Base-by-base conservation (phyloP, 371 early-diverging fungal species). In the Apophysomyces variabilis region DNA sequence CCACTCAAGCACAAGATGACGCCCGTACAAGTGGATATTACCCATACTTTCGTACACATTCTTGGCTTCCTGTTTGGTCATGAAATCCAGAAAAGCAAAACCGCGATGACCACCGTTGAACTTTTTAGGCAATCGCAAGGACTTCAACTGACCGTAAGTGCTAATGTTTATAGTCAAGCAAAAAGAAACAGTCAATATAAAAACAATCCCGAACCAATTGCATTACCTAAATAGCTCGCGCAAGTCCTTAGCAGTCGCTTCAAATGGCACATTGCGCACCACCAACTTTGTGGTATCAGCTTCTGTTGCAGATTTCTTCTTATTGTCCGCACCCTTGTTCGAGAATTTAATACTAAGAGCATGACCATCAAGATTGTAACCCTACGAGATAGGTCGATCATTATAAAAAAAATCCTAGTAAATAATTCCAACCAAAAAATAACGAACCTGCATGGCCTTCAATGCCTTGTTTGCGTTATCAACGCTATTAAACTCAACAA, bases 191-290 rank as follows among this genome's bases (percentile, higher is more conserved):
- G 56, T 26, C 32, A 60, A 26, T 61, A 36, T 36, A 14, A 38
- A 26, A 26, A 7, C 21, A 3, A 41, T 7, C 79, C 32, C 32
- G 1, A 3, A 26, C 32, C 32, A 26, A 26, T 3, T 26, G 32
- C 32, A 26, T 69, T 84, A 92, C 88, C 86, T 78, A 76, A 99
- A 96, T 44, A 99, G 80, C 69, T 95, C 92, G 41, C 87, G 87
- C 58, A 99, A 76, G 69, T 99, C 99, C 75, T 92, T 92, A 72
- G 93, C 90, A 18, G 98, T 95, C 9, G 99, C 99, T 83, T 99
- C 98, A 78, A 99, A 99, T 46, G 99, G 98, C 59, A 99, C 87
- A 83, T 99, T 99, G 66, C 97, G 96, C 35, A 99, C 90, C 32
- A 99, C 82, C 60, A 99, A 77, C 76, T 99, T 99, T 54, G 93